A percentile compares a stretch with the other conserved stretches of the same genome.
phyloP scores from a whole-genome alignment of 164 flowering plant genomes.

The Aristolochia californica region DNA sequence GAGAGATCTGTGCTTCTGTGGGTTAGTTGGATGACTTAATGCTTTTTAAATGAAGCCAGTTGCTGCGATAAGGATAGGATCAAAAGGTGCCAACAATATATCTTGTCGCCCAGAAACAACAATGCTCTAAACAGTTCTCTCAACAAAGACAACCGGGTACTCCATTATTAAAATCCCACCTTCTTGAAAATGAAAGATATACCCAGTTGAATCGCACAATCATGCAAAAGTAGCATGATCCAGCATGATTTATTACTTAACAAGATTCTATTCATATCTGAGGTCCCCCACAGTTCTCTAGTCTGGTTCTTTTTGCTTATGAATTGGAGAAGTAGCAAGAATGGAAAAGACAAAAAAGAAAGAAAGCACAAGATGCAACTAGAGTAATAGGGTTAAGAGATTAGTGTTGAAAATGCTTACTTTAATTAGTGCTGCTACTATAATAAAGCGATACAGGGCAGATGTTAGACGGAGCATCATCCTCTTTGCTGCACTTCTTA shows the following conservation, averaged over 20 bases:
- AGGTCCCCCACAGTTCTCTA: constrained; percentile 7
- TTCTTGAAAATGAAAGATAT: no score
- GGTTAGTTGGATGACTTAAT: constrained; percentile 31
- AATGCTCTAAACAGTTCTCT: background rate
- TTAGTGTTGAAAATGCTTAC: background rate
- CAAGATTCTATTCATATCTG: no score
- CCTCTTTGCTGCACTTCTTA: constrained; percentile 33
- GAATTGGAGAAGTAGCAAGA: background rate
- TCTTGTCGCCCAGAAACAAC: constrained; percentile 1
- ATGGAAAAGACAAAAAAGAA: background rate
- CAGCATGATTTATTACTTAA: no score
- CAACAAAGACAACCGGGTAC: no score
- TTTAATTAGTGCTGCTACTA: constrained; percentile 6
- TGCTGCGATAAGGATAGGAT: background rate
- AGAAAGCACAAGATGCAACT: background rate
- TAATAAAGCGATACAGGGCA: constrained; percentile 48
- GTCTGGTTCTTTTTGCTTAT: constrained; percentile 8
- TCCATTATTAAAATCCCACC: no score
- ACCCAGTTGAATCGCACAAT: no score
- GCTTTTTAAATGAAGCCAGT: constrained; percentile 17
- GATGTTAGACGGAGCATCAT: constrained; percentile 13
- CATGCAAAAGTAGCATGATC: no score
- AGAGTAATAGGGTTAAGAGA: background rate
- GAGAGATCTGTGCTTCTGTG: constrained; percentile 12
- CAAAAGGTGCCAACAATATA: no score